Conservation (phyloP, 2,329 filamentous ascomycete species). For the Monosporascus sp. region DNA sequence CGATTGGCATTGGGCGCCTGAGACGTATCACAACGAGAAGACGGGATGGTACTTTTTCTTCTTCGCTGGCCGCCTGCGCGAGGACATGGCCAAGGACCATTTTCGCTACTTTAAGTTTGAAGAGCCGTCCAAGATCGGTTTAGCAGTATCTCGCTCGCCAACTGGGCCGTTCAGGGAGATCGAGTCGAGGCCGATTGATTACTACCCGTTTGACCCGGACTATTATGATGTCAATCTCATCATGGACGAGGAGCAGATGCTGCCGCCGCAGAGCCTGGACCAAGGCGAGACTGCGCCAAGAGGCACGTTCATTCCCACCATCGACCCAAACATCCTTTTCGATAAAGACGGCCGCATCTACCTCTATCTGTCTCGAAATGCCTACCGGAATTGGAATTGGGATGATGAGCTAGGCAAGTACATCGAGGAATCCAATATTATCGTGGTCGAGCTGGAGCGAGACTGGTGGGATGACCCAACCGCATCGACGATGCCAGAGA, state of each 20-base stretch:
- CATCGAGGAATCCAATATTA: conserved; percentile 33
- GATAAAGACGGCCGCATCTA: conserved; percentile 10
- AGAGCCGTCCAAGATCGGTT: conserved; percentile 30
- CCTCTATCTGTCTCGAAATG: conserved; percentile 29
- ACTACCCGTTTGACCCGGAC: conserved; percentile 30
- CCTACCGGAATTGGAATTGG: conserved; percentile 34
- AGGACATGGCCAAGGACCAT: conserved; percentile 26
- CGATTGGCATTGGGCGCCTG: conserved; percentile 32
- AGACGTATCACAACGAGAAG: conserved; percentile 30
- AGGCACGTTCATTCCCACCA: conserved; percentile 30
- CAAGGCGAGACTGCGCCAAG: conserved; percentile 25
- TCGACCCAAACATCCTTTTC: conserved; percentile 12
- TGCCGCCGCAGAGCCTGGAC: conserved; percentile 23
- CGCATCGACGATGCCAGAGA: conserved; percentile 29
- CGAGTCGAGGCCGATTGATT: conserved; percentile 25
- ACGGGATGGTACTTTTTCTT: conserved; percentile 34
- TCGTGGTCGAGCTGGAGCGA: conserved; percentile 29
- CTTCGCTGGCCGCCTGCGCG: conserved; percentile 28
- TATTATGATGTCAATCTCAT: conserved; percentile 33
- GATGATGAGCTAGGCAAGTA: conserved; percentile 28
- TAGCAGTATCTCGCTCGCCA: conserved; percentile 29
- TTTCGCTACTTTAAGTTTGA: conserved; percentile 31
- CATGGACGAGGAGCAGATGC: conserved; percentile 30
- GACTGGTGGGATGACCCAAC: conserved; percentile 30
- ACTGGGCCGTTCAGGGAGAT: conserved; percentile 30